Evolutionary conservation across 306 rosid genomes (phyloP).

Genomic region (Argentina anserina): DNA sequence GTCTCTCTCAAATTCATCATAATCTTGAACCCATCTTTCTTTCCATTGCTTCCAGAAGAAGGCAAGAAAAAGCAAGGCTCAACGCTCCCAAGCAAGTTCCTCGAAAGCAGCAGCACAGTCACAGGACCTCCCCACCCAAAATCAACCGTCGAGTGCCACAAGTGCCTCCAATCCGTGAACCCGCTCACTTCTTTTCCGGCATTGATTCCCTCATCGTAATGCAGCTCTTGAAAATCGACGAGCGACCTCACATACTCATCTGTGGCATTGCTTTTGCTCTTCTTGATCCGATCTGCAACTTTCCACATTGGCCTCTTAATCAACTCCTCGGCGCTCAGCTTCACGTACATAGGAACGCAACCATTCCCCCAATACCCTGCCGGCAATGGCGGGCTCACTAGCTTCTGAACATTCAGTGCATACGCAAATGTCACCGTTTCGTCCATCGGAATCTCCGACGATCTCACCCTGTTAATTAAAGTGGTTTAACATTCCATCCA

Average conservation of each 20-base stretch:
- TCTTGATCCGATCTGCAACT: constrained; percentile 61
- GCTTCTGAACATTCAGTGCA: constrained; percentile 53
- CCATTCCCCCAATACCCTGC: constrained; percentile 86
- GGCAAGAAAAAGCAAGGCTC: constrained; percentile 90
- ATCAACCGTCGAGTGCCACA: constrained; percentile 80
- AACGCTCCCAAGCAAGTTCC: constrained; percentile 65
- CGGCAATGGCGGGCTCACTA: constrained; percentile 55
- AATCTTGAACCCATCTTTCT: constrained; percentile 63
- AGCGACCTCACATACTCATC: constrained; percentile 73
- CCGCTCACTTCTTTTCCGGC: constrained; percentile 72
- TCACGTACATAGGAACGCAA: constrained; percentile 69
- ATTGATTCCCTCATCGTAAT: constrained; percentile 56
- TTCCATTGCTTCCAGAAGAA: constrained; percentile 27
- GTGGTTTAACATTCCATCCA: background rate
- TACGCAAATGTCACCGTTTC: constrained; percentile 72
- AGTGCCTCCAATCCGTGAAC: constrained; percentile 90
- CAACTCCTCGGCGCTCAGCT: constrained; percentile 46
- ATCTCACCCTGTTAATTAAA: constrained; percentile 64
- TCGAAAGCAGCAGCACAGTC: constrained; percentile 67
- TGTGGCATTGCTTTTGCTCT: constrained; percentile 59
- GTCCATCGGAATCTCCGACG: constrained; percentile 31
- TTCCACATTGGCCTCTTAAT: constrained; percentile 58
- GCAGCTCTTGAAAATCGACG: constrained; percentile 62
- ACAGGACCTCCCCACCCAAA: constrained; percentile 97
- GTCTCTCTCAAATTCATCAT: constrained; percentile 42